phyloP scores from a whole-genome alignment of 768 basidiomycete genomes.

The Tephrocybe sp. region DNA sequence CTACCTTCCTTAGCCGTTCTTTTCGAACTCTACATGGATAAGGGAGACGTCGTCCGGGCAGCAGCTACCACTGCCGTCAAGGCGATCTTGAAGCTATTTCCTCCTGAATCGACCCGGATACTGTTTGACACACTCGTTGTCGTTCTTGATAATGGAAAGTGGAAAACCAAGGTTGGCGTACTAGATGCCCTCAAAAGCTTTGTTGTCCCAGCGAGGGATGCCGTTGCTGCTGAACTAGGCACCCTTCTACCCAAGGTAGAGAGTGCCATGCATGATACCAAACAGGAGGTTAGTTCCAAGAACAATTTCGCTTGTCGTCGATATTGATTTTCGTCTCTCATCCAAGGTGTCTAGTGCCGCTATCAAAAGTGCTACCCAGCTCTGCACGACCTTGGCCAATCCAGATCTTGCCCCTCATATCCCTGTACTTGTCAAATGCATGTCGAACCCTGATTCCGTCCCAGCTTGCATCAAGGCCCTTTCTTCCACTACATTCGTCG shows the following conservation, averaged over 20 bases:
- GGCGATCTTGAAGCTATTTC: constrained; percentile 79
- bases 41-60: constrained; percentile 85
- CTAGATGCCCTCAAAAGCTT: constrained; percentile 83
- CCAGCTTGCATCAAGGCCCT: constrained; percentile 93
- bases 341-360: constrained; percentile 84
- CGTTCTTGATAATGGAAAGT: constrained; percentile 84
- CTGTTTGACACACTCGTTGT: constrained; percentile 71
- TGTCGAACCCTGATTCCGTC: constrained; percentile 87
- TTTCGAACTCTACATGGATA: constrained; percentile 88
- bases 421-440: constrained; percentile 87
- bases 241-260: constrained; percentile 84
- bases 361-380: constrained; percentile 82
- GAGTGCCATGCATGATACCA: constrained; percentile 94
- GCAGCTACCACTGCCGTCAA: constrained; percentile 84
- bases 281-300: constrained; percentile 69
- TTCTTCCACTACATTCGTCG: constrained; percentile 94
- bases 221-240: constrained; percentile 83
- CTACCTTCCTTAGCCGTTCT: constrained; percentile 75
- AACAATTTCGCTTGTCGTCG: not conserved
- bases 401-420: constrained; percentile 91
- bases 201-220: constrained; percentile 65
- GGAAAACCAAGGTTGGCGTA: constrained; percentile 93
- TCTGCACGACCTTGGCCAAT: constrained; percentile 91
- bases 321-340: constrained; percentile 6
- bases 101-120: constrained; percentile 74